These are phyloP conservation scores for Talaromyces sp. DNA, from an alignment of 2,329 filamentous ascomycete species.

Conservation along the genomic window DNA sequence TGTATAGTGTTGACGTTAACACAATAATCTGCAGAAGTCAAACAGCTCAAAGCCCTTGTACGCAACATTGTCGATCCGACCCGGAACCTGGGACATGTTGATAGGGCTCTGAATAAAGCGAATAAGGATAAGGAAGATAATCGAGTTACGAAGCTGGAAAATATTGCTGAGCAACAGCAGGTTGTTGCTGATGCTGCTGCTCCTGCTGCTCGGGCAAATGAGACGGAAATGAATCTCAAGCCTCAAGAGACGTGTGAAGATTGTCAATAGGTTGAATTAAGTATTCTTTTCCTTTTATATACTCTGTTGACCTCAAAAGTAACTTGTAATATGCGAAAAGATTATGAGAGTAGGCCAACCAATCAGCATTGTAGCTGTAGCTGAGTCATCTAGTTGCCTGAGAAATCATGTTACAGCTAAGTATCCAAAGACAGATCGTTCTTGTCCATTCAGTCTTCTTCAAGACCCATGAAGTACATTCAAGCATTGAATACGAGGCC, in stretches of 20 bases:
- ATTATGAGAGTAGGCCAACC: neutral
- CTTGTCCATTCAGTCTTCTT: too few relatives aligned
- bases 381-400: too few relatives aligned
- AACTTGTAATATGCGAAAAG: neutral
- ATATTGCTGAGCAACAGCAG: neutral
- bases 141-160: neutral
- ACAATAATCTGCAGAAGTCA: constrained; percentile 62
- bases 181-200: neutral
- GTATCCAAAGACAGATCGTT: too few relatives aligned
- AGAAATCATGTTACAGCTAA: too few relatives aligned
- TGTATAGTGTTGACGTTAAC: neutral
- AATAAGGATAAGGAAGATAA: neutral
- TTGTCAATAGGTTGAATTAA: constrained; percentile 19
- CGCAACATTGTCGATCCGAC: constrained; percentile 75
- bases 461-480: too few relatives aligned
- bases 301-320: too few relatives aligned
- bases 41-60: constrained; percentile 79
- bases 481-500: too few relatives aligned
- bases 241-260: constrained; percentile 23
- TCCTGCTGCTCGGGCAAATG: neutral
- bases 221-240: constrained; percentile 24
- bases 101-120: constrained; percentile 42
- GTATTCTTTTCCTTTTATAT: neutral
- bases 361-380: too few relatives aligned
- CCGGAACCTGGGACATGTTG: constrained; percentile 75